phyloP scores from a whole-genome alignment of 2,329 filamentous ascomycete genomes.

The Talaromyces albobiverticillius region DNA sequence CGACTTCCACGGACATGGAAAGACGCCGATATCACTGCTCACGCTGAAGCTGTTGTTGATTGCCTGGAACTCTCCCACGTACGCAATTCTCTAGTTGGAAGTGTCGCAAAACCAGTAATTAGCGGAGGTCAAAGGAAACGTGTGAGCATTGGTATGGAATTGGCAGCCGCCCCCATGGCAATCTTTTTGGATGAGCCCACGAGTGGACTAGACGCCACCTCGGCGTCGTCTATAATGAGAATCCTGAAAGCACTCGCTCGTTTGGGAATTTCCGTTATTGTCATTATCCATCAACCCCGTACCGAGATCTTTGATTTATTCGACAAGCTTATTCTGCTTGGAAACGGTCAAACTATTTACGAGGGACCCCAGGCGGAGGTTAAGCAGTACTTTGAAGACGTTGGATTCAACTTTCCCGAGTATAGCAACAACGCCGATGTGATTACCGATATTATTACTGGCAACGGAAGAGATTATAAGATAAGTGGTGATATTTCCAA shows the following conservation, averaged over 20 bases:
- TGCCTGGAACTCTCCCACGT: slow-evolving; percentile 8
- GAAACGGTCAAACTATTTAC: slow-evolving; percentile 56
- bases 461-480: slow-evolving; percentile 12
- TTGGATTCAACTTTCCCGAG: slow-evolving; percentile 51
- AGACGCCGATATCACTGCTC: slow-evolving; percentile 48
- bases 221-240: slow-evolving; percentile 56
- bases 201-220: slow-evolving; percentile 54
- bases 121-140: slow-evolving; percentile 58
- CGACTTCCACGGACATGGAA: slow-evolving; percentile 54
- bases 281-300: slow-evolving; percentile 60
- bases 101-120: slow-evolving; percentile 50
- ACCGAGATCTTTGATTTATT: slow-evolving; percentile 58
- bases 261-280: slow-evolving; percentile 57
- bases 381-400: slow-evolving; percentile 50
- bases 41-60: slow-evolving; percentile 45
- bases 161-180: slow-evolving; percentile 56
- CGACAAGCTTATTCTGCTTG: slow-evolving; percentile 56
- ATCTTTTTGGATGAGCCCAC: slow-evolving; percentile 56
- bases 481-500: slow-evolving; percentile 7
- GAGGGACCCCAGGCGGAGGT: slow-evolving; percentile 44
- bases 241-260: slow-evolving; percentile 54
- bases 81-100: slow-evolving; percentile 44
- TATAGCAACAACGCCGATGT: slow-evolving; percentile 56
- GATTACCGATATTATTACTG: slow-evolving; percentile 59
- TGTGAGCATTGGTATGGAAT: slow-evolving; percentile 59